Evolutionary conservation across 2,329 filamentous ascomycete species (phyloP).

Genomic region (Fusarium liriodendri): DNA sequence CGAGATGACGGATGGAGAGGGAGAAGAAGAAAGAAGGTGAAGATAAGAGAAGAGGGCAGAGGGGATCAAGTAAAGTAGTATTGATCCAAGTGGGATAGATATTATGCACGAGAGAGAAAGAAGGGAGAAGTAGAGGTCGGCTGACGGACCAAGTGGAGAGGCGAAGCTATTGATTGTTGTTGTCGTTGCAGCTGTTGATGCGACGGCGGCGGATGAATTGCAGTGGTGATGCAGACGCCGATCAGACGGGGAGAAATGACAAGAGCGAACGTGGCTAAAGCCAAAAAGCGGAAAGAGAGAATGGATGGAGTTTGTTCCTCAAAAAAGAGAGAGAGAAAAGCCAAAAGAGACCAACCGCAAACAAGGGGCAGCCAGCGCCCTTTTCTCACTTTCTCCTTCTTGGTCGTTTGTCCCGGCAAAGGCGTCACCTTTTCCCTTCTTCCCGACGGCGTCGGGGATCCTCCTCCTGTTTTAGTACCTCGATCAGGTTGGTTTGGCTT

Average conservation of each 20-base stretch:
- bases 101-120: slow-evolving; percentile 20
- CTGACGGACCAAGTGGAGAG: slow-evolving; percentile 25
- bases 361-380: slow-evolving; percentile 10
- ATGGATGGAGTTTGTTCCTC: not conserved
- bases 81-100: not conserved
- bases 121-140: not conserved
- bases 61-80: not conserved
- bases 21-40: slow-evolving; percentile 1
- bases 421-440: slow-evolving; percentile 10
- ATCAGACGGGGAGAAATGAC: slow-evolving; percentile 6
- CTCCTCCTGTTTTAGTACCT: slow-evolving; percentile 16
- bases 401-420: slow-evolving; percentile 1
- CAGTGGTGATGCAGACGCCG: slow-evolving; percentile 5
- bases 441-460: not conserved
- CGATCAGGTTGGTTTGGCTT: slow-evolving; percentile 17
- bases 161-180: slow-evolving; percentile 14
- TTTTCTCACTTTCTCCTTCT: slow-evolving; percentile 12
- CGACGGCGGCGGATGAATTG: not conserved
- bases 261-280: not conserved
- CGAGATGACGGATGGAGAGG: slow-evolving; percentile 17
- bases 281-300: not conserved
- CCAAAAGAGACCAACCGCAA: not conserved
- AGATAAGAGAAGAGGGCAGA: not conserved
- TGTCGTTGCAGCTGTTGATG: slow-evolving; percentile 8
- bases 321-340: not conserved